Conservation (phyloP, 1,139 yeast genomes). For the Blastobotrys buckinghamii region DNA sequence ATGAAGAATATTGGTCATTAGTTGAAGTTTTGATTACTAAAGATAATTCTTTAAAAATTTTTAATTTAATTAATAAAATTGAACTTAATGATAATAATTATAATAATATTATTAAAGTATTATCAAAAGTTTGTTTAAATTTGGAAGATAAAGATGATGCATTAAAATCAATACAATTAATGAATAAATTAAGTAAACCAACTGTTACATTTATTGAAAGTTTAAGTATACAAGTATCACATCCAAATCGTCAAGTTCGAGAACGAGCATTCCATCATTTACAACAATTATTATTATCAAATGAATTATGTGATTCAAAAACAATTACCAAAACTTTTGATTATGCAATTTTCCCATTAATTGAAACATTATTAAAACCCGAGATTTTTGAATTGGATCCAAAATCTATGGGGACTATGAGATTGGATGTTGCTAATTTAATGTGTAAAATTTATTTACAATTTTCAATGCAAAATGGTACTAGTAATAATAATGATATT, state of each 20-base stretch:
- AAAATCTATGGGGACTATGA: constrained; percentile 57
- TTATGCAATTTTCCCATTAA: constrained; percentile 66
- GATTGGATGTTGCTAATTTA: constrained; percentile 59
- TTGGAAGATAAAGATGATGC: constrained; percentile 34
- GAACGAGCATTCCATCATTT: constrained; percentile 47
- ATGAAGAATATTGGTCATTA: constrained; percentile 6
- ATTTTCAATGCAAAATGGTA: constrained; percentile 35
- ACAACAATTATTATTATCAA: constrained; percentile 45
- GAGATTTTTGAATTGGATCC: constrained; percentile 64
- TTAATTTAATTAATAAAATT: constrained; percentile 25
- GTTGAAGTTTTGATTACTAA: neutral
- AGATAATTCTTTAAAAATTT: neutral
- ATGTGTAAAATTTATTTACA: constrained; percentile 70
- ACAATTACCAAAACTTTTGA: constrained; percentile 46
- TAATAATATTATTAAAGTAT: neutral
- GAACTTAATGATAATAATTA: neutral
- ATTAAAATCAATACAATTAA: constrained; percentile 48
- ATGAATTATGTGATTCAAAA: constrained; percentile 35
- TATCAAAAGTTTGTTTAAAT: constrained; percentile 37
- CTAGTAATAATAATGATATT: constrained; percentile 30
- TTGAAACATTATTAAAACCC: constrained; percentile 58
- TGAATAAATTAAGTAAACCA: constrained; percentile 16
- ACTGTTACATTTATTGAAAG: constrained; percentile 40
- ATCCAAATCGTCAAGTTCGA: constrained; percentile 77
- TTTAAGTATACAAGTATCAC: constrained; percentile 80